A percentile compares a stretch with the other conserved stretches of the same genome.
Conservation (phyloP, 1,139 yeast genomes). For the Hansenula lynferdii region DNA sequence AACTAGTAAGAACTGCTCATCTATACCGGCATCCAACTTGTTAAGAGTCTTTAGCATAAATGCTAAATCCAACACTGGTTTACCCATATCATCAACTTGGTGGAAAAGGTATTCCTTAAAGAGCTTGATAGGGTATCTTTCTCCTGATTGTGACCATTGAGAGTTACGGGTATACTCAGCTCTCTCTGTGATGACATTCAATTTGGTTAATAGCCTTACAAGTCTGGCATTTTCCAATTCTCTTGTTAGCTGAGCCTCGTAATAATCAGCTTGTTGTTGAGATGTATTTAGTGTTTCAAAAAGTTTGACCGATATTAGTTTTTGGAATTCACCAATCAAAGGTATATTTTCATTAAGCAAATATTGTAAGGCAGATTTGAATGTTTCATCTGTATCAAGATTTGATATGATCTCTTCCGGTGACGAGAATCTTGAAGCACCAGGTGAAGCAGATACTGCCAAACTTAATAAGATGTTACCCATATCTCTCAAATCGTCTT, state of each 20-base stretch:
- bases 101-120: slow-evolving; percentile 86
- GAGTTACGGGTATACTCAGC: slow-evolving; percentile 59
- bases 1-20: slow-evolving; percentile 74
- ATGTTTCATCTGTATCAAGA: slow-evolving; percentile 11
- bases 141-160: slow-evolving; percentile 73
- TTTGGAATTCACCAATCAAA: slow-evolving; percentile 26
- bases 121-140: slow-evolving; percentile 65
- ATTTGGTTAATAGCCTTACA: slow-evolving; percentile 74
- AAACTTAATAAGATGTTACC: slow-evolving; percentile 59
- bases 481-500: slow-evolving; percentile 48
- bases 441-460: slow-evolving; percentile 40
- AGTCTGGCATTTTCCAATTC: slow-evolving; percentile 89
- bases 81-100: slow-evolving; percentile 72
- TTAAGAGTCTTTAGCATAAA: slow-evolving; percentile 77
- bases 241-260: slow-evolving; percentile 60
- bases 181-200: slow-evolving; percentile 73
- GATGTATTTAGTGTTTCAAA: slow-evolving; percentile 46
- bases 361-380: slow-evolving; percentile 24
- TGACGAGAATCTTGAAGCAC: slow-evolving; percentile 17
- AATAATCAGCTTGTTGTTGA: slow-evolving; percentile 53
- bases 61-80: slow-evolving; percentile 75
- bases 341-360: slow-evolving; percentile 23
- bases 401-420: slow-evolving; percentile 20
- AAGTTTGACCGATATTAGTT: slow-evolving; percentile 33
- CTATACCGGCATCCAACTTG: slow-evolving; percentile 89